Conservation (phyloP, 192 early-diverging fungal genomes). For the Backusella sp. region DNA sequence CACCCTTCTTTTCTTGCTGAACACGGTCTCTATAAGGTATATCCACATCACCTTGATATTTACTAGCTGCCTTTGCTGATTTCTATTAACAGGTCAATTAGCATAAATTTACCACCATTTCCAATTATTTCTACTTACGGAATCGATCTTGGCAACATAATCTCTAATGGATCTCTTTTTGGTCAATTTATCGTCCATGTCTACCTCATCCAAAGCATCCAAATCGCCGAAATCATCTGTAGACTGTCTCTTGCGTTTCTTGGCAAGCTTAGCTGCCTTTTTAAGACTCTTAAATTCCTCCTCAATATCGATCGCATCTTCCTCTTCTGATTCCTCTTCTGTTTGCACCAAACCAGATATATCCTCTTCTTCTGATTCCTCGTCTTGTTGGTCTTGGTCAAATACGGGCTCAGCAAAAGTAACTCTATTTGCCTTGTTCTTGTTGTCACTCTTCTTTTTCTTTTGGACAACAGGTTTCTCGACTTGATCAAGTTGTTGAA, state of each 20-base stretch:
- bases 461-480: neutral
- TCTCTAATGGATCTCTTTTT: slow-evolving; percentile 58
- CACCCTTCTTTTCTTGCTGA: slow-evolving; percentile 43
- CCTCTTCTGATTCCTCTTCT: slow-evolving; percentile 13
- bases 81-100: slow-evolving; percentile 15
- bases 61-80: slow-evolving; percentile 32
- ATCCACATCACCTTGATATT: slow-evolving; percentile 76
- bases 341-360: slow-evolving; percentile 7
- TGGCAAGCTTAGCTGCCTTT: slow-evolving; percentile 35
- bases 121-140: slow-evolving; percentile 36
- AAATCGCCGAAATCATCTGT: slow-evolving; percentile 76
- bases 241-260: slow-evolving; percentile 38
- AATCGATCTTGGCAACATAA: slow-evolving; percentile 66
- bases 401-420: neutral
- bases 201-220: slow-evolving; percentile 69
- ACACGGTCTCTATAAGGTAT: slow-evolving; percentile 72
- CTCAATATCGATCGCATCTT: slow-evolving; percentile 29
- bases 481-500: neutral
- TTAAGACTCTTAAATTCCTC: slow-evolving; percentile 49
- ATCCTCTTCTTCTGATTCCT: neutral
- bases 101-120: neutral
- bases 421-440: neutral
- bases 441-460: neutral
- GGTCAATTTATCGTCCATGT: slow-evolving; percentile 77
- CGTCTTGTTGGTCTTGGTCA: neutral